Conservation (phyloP, 139 green algal species). For the Asterochloris erici region DNA sequence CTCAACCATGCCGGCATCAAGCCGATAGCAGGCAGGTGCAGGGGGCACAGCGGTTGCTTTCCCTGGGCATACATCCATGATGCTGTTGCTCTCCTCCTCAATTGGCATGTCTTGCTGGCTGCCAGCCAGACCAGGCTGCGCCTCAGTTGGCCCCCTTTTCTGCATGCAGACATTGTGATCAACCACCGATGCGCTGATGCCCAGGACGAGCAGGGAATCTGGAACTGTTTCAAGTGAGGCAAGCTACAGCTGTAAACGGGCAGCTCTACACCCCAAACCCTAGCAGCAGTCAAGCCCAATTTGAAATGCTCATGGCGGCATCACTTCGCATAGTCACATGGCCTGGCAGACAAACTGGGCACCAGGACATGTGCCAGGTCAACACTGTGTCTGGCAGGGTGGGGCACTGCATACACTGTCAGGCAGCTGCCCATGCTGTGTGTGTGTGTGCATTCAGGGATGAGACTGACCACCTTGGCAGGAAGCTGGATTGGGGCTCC, state of each 20-base stretch:
- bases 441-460: slow-evolving; percentile 18
- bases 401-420: not conserved
- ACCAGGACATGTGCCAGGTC: no score
- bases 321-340: no score
- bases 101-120: no score
- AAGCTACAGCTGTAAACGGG: not conserved
- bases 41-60: not conserved
- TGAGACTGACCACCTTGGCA: slow-evolving; percentile 36
- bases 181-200: slow-evolving; percentile 79
- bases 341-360: no score
- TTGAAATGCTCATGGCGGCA: not conserved
- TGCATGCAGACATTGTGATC: slow-evolving; percentile 81
- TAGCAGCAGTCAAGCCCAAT: not conserved
- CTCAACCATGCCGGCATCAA: slow-evolving; percentile 70
- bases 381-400: no score
- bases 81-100: no score
- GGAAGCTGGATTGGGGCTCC: slow-evolving; percentile 69
- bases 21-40: slow-evolving; percentile 40
- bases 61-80: not conserved
- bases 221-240: slow-evolving; percentile 54
- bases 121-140: no score
- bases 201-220: slow-evolving; percentile 61
- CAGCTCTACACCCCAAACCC: not conserved
- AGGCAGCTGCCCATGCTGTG: not conserved
- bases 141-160: no score